These are phyloP conservation scores for Bretziella fagacearum DNA, from an alignment of 2,329 filamentous ascomycete species.

Conservation along the genomic window DNA sequence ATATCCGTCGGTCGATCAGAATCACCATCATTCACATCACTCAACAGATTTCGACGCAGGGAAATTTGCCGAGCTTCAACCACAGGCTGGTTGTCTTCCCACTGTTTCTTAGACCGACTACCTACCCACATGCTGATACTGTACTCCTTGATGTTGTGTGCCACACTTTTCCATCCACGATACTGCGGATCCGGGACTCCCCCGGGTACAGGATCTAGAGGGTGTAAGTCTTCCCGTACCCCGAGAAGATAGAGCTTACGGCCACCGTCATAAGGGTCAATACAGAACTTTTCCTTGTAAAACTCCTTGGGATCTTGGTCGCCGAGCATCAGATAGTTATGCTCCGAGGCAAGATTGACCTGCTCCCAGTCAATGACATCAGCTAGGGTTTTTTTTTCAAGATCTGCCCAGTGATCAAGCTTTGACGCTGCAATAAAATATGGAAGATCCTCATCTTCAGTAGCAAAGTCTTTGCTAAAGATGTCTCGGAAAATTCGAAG, in stretches of 20 bases:
- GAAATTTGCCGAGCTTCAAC: constrained; percentile 56
- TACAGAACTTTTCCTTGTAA: constrained; percentile 35
- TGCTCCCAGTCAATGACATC: constrained; percentile 44
- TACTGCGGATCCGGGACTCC: constrained; percentile 32
- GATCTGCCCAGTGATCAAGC: constrained; percentile 17
- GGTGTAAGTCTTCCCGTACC: constrained; percentile 40
- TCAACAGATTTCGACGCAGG: constrained; percentile 68
- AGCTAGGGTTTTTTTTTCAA: not conserved
- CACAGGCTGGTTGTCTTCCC: constrained; percentile 61
- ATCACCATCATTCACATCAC: constrained; percentile 41
- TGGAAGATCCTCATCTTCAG: constrained; percentile 45
- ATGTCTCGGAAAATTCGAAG: constrained; percentile 63
- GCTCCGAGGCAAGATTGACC: constrained; percentile 26
- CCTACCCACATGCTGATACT: constrained; percentile 59
- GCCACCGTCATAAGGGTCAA: constrained; percentile 44
- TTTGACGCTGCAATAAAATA: constrained; percentile 62
- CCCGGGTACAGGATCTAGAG: constrained; percentile 47
- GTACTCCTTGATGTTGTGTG: constrained; percentile 61
- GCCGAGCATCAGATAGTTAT: constrained; percentile 19
- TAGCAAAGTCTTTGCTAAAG: constrained; percentile 73
- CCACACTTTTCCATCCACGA: constrained; percentile 25
- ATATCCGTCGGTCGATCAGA: constrained; percentile 22
- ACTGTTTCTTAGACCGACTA: constrained; percentile 31
- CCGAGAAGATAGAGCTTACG: constrained; percentile 41
- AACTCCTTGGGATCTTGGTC: constrained; percentile 31